Evolutionary conservation across 2,329 filamentous ascomycete species (phyloP), one percentile per base, ranked within the genome.

Genomic region (Aspergillus carbonarius): DNA sequence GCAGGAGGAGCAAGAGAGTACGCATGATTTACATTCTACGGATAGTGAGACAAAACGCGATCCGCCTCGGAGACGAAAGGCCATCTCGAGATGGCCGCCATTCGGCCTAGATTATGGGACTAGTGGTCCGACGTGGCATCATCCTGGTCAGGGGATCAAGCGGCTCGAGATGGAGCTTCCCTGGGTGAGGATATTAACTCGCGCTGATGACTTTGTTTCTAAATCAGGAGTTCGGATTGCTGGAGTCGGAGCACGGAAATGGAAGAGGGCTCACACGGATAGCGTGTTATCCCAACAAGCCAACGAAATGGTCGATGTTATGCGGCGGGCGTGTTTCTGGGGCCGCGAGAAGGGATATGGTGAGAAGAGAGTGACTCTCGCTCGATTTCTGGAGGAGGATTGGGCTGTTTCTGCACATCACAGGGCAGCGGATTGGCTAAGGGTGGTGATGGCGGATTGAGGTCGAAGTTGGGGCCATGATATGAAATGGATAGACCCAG

Each of bases 241-340:
- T 13, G 23, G 5, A 4, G 3, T 1, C 6, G 35, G 23, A 7
- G n/a, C 7, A 15, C 10, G 25, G 4, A 23, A 42, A 32, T 25
- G 23, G 6, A 52, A 13, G n/a, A 27, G 9, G 12, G 35, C 15
- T 2, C 35, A 12, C 23, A 37, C 34, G 34, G n/a, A 60, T 32
- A 73, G 70, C 0, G 67, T 79, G 10, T 66, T 78, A 46, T 69
- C 66, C 1, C 64, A 61, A 0, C 78, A 80, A 61, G 73, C 72
- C 5, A 63, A 66, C 23, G 76, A 80, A 54, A 74, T 80, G 71
- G 74, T 74, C 1, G 71, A 74, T 39, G 61, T 74, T 9, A 74
- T 80, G 75, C 74, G 70, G 5, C 65, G 72, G 30, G 76, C 76
- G 3, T 80, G 78, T 62, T 79, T 80, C 59, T 78, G 72, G 68